A percentile compares a stretch with the other conserved stretches of the same genome.
Evolutionary conservation across 2,329 filamentous ascomycete genomes (phyloP).

Genomic region (Sarocladiaceae sp.): DNA sequence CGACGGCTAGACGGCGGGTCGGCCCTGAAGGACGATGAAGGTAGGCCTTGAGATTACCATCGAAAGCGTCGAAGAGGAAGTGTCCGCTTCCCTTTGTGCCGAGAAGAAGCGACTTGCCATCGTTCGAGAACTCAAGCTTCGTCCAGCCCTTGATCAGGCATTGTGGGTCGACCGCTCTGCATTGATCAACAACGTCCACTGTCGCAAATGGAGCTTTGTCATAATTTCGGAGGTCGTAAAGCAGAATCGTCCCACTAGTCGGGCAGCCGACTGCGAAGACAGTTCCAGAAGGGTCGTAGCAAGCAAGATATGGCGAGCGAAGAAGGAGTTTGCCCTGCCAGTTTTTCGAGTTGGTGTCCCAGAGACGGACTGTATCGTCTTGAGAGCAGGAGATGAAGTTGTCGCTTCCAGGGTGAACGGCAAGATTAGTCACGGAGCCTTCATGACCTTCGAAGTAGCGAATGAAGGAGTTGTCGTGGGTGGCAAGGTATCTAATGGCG

Average conservation of each 20-base stretch:
- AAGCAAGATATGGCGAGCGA: conserved; percentile 73
- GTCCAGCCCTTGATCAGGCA: conserved; percentile 73
- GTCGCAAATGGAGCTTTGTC: conserved; percentile 85
- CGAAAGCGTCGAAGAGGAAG: conserved; percentile 90
- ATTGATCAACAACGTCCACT: conserved; percentile 70
- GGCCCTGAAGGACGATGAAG: conserved; percentile 53
- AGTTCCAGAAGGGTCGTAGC: conserved; percentile 88
- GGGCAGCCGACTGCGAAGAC: conserved; percentile 89
- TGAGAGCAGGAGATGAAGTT: conserved; percentile 88
- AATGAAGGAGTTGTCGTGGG: conserved; percentile 93
- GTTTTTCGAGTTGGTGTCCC: conserved; percentile 80
- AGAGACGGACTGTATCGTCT: conserved; percentile 87
- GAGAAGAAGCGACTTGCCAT: conserved; percentile 81
- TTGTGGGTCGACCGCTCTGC: conserved; percentile 45
- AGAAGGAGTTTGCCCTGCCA: conserved; percentile 78
- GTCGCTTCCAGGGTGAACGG: conserved; percentile 81
- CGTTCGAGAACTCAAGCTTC: conserved; percentile 91
- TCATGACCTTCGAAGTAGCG: conserved; percentile 94
- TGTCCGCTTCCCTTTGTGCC: conserved; percentile 82
- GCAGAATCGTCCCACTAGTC: conserved; percentile 70
- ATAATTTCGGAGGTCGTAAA: conserved; percentile 93
- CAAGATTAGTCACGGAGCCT: conserved; percentile 74
- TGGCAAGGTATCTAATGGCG: conserved; percentile 81
- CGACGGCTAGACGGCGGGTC: conserved; percentile 47
- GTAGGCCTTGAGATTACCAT: conserved; percentile 73